Evolutionary conservation across 345 rosid genomes (phyloP).

Genomic region (Fremontodendron californicum): DNA sequence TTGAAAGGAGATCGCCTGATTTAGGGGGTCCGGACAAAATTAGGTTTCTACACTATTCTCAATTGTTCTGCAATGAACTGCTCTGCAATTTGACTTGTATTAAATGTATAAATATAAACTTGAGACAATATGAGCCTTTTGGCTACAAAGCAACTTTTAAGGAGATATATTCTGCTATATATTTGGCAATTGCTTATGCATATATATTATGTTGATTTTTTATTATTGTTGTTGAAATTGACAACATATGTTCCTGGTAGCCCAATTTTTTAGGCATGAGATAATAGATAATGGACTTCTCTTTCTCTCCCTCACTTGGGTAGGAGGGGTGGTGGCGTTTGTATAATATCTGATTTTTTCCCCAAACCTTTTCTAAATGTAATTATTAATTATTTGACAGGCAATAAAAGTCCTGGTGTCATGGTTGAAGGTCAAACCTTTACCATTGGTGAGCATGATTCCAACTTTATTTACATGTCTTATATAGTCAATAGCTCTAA

Average conservation of each 20-base stretch:
- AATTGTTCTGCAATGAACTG: background rate
- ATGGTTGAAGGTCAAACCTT: constrained; percentile 94
- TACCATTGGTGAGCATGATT: constrained; percentile 65
- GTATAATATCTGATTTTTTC: background rate
- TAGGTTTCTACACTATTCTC: no score
- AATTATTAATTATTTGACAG: constrained; percentile 32
- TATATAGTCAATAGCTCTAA: background rate
- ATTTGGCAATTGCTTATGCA: no score
- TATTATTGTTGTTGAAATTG: background rate
- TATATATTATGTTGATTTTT: background rate
- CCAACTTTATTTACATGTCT: background rate
- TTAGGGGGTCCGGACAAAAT: no score
- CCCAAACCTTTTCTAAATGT: constrained; percentile 5
- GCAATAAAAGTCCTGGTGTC: constrained; percentile 61
- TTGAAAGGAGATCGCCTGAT: no score
- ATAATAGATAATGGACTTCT: background rate
- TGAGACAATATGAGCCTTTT: background rate
- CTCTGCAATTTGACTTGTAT: background rate
- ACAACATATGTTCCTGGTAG: background rate
- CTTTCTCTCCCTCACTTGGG: background rate
- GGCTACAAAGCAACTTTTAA: background rate
- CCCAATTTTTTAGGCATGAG: background rate
- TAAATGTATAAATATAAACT: background rate
- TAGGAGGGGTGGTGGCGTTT: no score
- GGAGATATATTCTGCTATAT: no score